Evolutionary conservation across 495 filamentous ascomycete species (phyloP), one percentile per base, ranked within the genome.

Genomic region (Articulospora tetracladia): DNA sequence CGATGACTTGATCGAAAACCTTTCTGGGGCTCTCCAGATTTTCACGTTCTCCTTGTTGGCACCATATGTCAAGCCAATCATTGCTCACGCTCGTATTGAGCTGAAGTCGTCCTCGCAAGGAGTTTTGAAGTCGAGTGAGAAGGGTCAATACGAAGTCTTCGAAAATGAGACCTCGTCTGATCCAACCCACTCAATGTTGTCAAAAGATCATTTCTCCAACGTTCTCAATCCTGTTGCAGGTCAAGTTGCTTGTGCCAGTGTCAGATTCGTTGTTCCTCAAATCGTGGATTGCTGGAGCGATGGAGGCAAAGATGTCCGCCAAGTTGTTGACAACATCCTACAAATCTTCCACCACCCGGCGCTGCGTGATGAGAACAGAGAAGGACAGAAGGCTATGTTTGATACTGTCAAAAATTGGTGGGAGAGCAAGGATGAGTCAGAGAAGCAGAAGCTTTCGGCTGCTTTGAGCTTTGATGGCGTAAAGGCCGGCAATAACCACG

Each of bases 191-290:
- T 94, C 90, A 12, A 83, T 98, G 73, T 83, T 98, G 10, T 93
- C 90, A 59, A 97, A 97, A 74, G 93, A 98, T 66, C 93, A 98
- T 69, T 98, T 97, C 68, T 86, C 86, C 52, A 91, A 91, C 66
- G 7, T 65, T 41, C 84, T 96, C 53, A 96, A 96, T 70, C 91
- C 94, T 69, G 84, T 91, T 25, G 92, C 90, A 15, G 92, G 92
- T 30, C 87, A 86, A 59, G 79, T 92, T 58, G 91, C 92, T 27
- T 87, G 84, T 39, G 79, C 84, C 65, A 78, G 90, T 17, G 71
- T 96, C 56, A 82, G 83, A 53, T 96, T 89, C 86, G 83, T 85
- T 7, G 88, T 94, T 30, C 92, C 92, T 12, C 88, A 93, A 69
- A 63, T 96, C 32, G 92, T 96, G 76, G 78, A 86, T 20, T 88